Evolutionary conservation across 2,329 filamentous ascomycete genomes (phyloP), one percentile per base, ranked within the genome.

Genomic region (Beauveria scarabaeidicola): DNA sequence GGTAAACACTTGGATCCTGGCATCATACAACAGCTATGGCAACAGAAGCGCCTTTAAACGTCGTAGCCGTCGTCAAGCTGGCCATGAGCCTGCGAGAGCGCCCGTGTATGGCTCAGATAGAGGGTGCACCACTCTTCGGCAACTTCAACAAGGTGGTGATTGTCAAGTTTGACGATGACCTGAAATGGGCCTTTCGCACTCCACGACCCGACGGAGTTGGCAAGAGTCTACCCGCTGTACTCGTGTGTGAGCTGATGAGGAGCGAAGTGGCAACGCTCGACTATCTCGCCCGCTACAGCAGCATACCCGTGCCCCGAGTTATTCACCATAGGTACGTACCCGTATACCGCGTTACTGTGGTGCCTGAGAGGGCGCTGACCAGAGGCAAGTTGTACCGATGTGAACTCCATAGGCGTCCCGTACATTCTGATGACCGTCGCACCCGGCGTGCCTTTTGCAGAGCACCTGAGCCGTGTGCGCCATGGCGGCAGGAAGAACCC

Each of bases 231-330:
- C 52, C 52, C 5, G 1, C 38, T 11, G 15, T 1, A n/a, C 3
- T 43, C 23, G 17, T n/a, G 17, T 7, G 10, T 40, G 21, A 44
- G 25, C 52, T 54, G 38, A 54, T 54, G 13, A 25, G 10, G 10
- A 54, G 52, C 40, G 40, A 54, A 21, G 52, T 54, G 23, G 38
- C 52, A 11, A 54, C 52, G 17, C 52, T 54, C 52, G 43, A 44
- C 25, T 29, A 43, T 32, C 52, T 44, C n/a, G 38, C 38, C 6
- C 36, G 21, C 9, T 25, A 54, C 17, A 54, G 38, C 40, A 32
- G 4, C 17, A 19, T 54, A 29, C 52, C 38, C 1, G 52, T 54
- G 9, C 52, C 52, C 15, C 15, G 15, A 21, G 38, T 44, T 5
- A 27, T 44, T 13, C 38, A 43, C 40, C 40, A 54, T 3, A 44